These are phyloP conservation scores for Colletotrichum spinosum DNA, from an alignment of 2,329 filamentous ascomycete species.

Conservation along the genomic window DNA sequence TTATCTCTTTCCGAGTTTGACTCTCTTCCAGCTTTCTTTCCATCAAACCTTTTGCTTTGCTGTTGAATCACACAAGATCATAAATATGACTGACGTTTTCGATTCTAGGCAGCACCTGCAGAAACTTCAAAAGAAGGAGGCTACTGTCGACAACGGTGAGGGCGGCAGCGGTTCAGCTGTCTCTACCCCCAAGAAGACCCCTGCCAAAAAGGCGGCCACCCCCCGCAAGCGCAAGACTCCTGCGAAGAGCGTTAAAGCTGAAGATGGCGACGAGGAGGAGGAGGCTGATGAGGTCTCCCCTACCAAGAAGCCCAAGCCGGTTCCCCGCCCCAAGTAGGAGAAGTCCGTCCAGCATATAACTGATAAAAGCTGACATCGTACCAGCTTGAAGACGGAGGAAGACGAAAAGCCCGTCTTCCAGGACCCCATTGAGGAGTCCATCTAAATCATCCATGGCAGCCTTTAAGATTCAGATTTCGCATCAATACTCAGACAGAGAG, in stretches of 20 bases:
- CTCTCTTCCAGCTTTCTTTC: background rate
- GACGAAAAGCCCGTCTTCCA: no score
- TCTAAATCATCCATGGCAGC: no score
- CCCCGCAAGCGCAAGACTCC: constrained; percentile 46
- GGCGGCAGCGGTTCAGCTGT: constrained; percentile 35
- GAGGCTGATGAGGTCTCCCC: background rate
- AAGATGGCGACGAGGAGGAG: constrained; percentile 42
- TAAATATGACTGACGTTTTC: no score
- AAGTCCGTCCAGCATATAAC: no score
- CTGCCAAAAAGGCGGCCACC: constrained; percentile 34
- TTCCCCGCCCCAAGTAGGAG: no score
- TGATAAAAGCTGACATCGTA: no score
- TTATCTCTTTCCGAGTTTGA: constrained; percentile 23
- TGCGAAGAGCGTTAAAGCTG: constrained; percentile 41
- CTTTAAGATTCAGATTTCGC: no score
- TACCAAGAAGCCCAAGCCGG: no score
- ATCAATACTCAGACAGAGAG: no score
- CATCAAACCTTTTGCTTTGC: background rate
- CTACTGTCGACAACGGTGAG: constrained; percentile 40
- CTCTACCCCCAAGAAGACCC: constrained; percentile 34
- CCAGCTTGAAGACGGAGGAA: no score
- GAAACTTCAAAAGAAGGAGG: constrained; percentile 53
- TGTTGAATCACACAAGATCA: constrained; percentile 24
- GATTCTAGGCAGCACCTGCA: constrained; percentile 57
- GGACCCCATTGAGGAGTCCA: no score